Evolutionary conservation across 2,329 filamentous ascomycete species (phyloP), one percentile per base, ranked within the genome.

Genomic region (Talaromyces amestolkiae): DNA sequence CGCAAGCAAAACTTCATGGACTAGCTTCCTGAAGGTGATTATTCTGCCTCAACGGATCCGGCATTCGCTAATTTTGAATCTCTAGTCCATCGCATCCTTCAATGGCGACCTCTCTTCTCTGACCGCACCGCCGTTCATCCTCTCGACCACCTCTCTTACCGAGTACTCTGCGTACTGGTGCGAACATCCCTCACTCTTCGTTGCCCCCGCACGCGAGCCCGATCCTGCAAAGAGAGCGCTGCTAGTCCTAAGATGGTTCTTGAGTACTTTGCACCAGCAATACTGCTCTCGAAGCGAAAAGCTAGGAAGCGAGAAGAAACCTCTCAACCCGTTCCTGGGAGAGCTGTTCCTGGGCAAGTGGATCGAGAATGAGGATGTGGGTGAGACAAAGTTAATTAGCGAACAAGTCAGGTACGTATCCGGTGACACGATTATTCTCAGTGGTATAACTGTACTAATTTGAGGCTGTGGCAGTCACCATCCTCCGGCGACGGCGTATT

Each of bases 221-320:
- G 91, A 96, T 75, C 86, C 93, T 0, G 87, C 90, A 72, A 95
- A 92, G 82, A 88, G 94, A 68, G 89, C 92, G 22, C 80, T 96
- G 70, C 83, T 94, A 39, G 94, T 98, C n/a, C 82, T 97, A 72
- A 96, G 94, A 79, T 98, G 94, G 94, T 98, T 97, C 81, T 81
- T 98, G 64, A 93, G 89, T 73, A 97, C 93, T 3, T 84, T 98
- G 61, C 96, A 95, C 82, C 92, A 96, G 79, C 92, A 96, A 62
- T 90, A 90, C 76, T 86, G 84, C 71, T 87, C 83, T 71, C 82
- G 87, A 66, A 96, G 91, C 75, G 93, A 97, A 76, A 88, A 89
- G 76, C 79, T 88, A 69, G 93, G 92, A 59, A 95, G 92, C 74
- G 94, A 97, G 84, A 98, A 98, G 87, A 99, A 98, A 83, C 94